phyloP scores from a whole-genome alignment of 768 basidiomycete species.

The Agaricus subrufescens region DNA sequence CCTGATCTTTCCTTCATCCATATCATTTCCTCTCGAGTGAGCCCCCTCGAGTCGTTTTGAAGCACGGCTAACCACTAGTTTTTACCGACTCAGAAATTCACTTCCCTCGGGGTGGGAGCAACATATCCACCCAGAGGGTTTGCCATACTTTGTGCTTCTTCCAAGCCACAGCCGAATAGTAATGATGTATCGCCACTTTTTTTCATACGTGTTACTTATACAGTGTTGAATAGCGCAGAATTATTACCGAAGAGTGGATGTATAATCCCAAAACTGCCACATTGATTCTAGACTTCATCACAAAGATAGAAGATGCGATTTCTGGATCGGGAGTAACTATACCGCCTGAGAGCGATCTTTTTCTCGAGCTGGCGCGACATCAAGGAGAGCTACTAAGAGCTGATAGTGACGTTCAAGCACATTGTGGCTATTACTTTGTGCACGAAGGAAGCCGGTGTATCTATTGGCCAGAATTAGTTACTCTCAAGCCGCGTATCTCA shows the following conservation, averaged over 20 bases:
- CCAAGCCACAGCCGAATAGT: too few species aligned
- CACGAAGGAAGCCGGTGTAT: background rate
- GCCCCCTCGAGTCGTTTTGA: too few species aligned
- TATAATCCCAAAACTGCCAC: background rate
- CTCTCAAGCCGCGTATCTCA: background rate
- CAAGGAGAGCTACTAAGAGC: too few species aligned
- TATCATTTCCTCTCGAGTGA: too few species aligned
- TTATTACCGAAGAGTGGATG: background rate
- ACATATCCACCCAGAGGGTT: background rate
- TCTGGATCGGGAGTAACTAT: background rate
- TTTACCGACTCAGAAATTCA: too few species aligned
- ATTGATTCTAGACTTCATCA: background rate
- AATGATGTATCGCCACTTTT: too few species aligned
- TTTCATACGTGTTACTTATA: too few species aligned
- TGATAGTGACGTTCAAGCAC: background rate
- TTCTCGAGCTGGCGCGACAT: background rate
- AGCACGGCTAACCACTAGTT: too few species aligned
- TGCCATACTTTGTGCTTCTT: too few species aligned
- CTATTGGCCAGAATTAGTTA: slow-evolving; percentile 3
- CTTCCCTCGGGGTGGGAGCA: background rate
- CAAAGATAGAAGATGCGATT: background rate
- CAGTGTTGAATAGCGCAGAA: too few species aligned
- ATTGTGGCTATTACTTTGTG: slow-evolving; percentile 7
- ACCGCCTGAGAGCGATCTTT: slow-evolving; percentile 2
- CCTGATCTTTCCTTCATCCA: too few species aligned